phyloP scores from a whole-genome alignment of 148 eudicot genomes.

The Camellia japonica region DNA sequence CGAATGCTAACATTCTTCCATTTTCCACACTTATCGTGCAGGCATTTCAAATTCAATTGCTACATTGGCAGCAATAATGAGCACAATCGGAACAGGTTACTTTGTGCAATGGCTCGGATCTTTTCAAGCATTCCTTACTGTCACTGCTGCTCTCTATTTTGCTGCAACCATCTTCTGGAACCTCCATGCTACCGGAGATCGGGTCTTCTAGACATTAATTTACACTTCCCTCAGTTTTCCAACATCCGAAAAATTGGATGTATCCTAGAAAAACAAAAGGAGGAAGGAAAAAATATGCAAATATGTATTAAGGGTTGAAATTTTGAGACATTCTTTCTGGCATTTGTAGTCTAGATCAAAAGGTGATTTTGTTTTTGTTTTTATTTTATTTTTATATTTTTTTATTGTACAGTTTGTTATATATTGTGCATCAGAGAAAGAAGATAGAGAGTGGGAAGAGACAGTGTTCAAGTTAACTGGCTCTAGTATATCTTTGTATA shows the following conservation, averaged over 20 bases:
- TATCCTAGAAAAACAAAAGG: not conserved
- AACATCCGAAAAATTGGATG: not conserved
- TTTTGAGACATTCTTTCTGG: not conserved
- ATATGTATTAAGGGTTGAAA: not conserved
- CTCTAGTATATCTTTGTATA: too few species aligned
- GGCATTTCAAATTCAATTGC: conserved; percentile 89
- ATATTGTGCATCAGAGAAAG: too few species aligned
- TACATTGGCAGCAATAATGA: conserved; percentile 88
- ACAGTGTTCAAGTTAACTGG: too few species aligned
- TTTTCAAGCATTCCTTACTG: conserved; percentile 79
- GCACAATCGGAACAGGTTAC: conserved; percentile 87
- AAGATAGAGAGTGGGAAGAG: too few species aligned
- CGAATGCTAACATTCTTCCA: not conserved
- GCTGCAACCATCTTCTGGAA: conserved; percentile 67
- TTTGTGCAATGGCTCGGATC: conserved; percentile 96
- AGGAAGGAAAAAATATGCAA: not conserved
- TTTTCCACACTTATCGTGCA: conserved; percentile 21
- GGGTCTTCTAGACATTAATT: conserved; percentile 43
- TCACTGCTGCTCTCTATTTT: conserved; percentile 86
- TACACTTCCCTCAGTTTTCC: not conserved
- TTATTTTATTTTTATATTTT: not conserved
- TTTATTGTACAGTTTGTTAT: too few species aligned
- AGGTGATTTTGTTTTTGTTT: not conserved
- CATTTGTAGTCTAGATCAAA: not conserved
- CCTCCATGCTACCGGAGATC: conserved; percentile 74